These are phyloP conservation scores for Thalassiosira allenii DNA, from an alignment of 352 stramenopile genomes.

Conservation along the genomic window DNA sequence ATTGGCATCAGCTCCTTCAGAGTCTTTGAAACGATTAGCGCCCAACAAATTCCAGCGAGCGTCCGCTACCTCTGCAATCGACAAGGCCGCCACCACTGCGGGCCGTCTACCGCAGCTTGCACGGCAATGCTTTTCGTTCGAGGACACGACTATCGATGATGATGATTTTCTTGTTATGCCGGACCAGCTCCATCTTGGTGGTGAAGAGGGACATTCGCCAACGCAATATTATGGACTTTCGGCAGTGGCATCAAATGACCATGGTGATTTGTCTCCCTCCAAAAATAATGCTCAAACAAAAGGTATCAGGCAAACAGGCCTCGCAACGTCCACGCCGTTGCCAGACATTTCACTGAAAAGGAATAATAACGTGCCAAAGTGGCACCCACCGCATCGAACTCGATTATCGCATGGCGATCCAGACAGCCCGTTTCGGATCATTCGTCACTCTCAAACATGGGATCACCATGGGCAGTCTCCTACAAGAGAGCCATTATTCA, in stretches of 20 bases:
- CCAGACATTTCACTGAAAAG: conserved; percentile 8
- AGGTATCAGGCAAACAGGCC: background rate
- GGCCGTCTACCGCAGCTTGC: conserved; percentile 45
- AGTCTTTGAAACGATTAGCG: conserved; percentile 23
- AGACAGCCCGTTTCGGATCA: conserved; percentile 31
- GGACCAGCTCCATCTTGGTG: background rate
- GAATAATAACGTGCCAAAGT: conserved; percentile 13
- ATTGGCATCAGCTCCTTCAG: background rate
- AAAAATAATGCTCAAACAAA: background rate
- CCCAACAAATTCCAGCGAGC: conserved; percentile 24
- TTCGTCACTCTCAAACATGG: conserved; percentile 34
- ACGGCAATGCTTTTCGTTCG: conserved; percentile 58
- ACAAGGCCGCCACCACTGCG: conserved; percentile 11
- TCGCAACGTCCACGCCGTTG: background rate
- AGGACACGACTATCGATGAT: conserved; percentile 57
- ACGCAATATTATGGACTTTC: conserved; percentile 52
- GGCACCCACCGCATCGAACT: conserved; percentile 14
- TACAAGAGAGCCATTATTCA: background rate
- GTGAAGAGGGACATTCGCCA: background rate
- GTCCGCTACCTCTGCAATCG: conserved; percentile 5
- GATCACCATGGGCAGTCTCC: conserved; percentile 21
- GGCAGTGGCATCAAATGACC: conserved; percentile 40
- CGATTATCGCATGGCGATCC: too few species aligned
- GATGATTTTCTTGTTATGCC: conserved; percentile 33
- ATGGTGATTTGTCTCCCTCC: background rate